These are phyloP conservation scores for Nitzschia sp. DNA, from an alignment of 108 stramenopile genomes.

Conservation along the genomic window DNA sequence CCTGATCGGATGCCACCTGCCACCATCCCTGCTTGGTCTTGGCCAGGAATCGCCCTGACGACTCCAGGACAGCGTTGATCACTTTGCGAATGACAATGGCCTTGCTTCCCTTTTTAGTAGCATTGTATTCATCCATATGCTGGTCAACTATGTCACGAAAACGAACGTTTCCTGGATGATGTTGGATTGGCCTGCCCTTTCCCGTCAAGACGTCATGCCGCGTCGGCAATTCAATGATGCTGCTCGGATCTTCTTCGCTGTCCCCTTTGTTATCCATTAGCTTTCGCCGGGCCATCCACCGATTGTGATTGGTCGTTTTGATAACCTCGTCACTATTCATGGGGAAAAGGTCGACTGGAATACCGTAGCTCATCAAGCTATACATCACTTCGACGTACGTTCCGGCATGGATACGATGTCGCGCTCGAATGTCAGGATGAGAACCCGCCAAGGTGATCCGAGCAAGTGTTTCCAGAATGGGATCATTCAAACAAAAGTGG, in stretches of 20 bases:
- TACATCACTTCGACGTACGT: constrained; percentile 24
- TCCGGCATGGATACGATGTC: constrained; percentile 18
- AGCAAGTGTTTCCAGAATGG: neutral
- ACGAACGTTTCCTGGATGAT: constrained; percentile 7
- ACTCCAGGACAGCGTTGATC: neutral
- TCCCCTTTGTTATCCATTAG: neutral
- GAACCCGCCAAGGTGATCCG: neutral
- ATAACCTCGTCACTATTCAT: neutral
- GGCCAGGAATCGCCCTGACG: neutral
- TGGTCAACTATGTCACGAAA: constrained; percentile 10
- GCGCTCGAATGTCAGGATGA: neutral
- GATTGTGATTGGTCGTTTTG: neutral
- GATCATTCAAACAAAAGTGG: constrained; percentile 8
- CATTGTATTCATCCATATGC: neutral
- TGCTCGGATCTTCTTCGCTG: neutral
- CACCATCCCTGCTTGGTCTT: neutral
- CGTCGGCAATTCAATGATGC: constrained; percentile 1
- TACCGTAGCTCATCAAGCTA: constrained; percentile 20
- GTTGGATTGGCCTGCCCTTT: constrained; percentile 16
- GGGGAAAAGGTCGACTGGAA: constrained; percentile 18
- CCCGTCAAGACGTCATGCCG: constrained; percentile 5
- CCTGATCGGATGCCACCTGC: neutral
- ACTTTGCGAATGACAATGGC: neutral
- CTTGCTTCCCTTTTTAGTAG: neutral
- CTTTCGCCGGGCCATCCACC: neutral